phyloP scores from a whole-genome alignment of 2,329 filamentous ascomycete genomes.

The Sporothrix globosa region DNA sequence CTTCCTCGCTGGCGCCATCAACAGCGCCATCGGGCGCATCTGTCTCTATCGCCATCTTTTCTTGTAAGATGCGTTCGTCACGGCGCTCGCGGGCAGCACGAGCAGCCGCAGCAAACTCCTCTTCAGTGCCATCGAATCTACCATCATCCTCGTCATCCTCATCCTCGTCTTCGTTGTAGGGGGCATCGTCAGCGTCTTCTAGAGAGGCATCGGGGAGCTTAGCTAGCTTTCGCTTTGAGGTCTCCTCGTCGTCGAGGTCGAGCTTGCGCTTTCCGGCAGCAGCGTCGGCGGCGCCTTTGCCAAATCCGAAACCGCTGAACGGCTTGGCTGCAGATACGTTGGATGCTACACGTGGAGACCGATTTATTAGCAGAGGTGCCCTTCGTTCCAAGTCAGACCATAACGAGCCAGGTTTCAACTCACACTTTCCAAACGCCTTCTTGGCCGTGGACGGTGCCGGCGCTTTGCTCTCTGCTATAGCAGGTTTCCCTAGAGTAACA shows the following conservation, averaged over 20 bases:
- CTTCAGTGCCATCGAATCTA: conserved; percentile 79
- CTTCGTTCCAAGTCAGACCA: background rate
- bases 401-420: background rate
- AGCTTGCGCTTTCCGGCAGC: conserved; percentile 70
- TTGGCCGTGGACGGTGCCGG: background rate
- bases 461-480: background rate
- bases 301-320: conserved; percentile 80
- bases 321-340: conserved; percentile 54
- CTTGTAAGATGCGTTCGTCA: conserved; percentile 64
- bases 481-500: conserved; percentile 42
- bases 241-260: conserved; percentile 86
- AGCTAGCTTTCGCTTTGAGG: conserved; percentile 82
- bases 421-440: conserved; percentile 28
- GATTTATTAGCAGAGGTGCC: conserved; percentile 37
- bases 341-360: background rate
- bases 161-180: conserved; percentile 63
- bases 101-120: conserved; percentile 83
- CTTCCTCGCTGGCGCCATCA: conserved; percentile 29
- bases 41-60: conserved; percentile 54
- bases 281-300: conserved; percentile 65
- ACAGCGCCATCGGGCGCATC: conserved; percentile 32
- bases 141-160: conserved; percentile 73
- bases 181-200: conserved; percentile 62
- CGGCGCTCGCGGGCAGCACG: conserved; percentile 84
- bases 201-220: conserved; percentile 80